Conservation (phyloP, 2,329 filamentous ascomycete genomes). For the Pseudogymnoascus sp. region DNA sequence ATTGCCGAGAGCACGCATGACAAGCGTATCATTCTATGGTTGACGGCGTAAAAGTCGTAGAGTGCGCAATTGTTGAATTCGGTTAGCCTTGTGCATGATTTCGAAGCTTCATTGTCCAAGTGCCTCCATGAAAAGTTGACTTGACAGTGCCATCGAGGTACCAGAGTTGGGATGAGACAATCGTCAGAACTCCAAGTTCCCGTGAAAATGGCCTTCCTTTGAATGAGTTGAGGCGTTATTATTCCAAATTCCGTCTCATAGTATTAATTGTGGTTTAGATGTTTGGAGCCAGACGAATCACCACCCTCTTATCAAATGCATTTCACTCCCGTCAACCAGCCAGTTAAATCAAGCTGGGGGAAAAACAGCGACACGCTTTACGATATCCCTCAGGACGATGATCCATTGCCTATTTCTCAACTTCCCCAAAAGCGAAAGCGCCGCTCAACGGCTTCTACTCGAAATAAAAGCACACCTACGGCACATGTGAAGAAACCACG, state of each 20-base stretch:
- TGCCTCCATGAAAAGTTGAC: not conserved
- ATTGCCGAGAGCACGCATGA: not conserved
- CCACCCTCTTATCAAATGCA: not conserved
- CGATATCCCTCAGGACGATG: slow-evolving; percentile 14
- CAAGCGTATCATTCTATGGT: not conserved
- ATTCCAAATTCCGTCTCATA: not conserved
- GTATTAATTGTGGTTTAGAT: not conserved
- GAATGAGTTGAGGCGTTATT: not conserved
- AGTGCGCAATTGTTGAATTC: not conserved
- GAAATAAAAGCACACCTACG: not conserved
- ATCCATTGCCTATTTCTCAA: not conserved
- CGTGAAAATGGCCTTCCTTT: not conserved
- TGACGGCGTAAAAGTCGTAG: not conserved
- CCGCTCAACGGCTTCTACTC: not conserved
- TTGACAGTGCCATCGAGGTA: not conserved
- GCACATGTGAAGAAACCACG: not conserved
- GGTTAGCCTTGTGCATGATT: not conserved
- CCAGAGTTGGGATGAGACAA: not conserved
- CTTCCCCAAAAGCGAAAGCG: slow-evolving; percentile 14
- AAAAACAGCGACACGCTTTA: slow-evolving; percentile 15
- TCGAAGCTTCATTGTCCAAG: not conserved
- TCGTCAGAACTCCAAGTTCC: not conserved
- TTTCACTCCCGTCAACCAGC: slow-evolving; percentile 15
- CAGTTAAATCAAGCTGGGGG: slow-evolving; percentile 14
- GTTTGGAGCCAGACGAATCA: not conserved